Base-by-base conservation (phyloP, 257 asterid genomes). In the Buddleja alternifolia region DNA sequence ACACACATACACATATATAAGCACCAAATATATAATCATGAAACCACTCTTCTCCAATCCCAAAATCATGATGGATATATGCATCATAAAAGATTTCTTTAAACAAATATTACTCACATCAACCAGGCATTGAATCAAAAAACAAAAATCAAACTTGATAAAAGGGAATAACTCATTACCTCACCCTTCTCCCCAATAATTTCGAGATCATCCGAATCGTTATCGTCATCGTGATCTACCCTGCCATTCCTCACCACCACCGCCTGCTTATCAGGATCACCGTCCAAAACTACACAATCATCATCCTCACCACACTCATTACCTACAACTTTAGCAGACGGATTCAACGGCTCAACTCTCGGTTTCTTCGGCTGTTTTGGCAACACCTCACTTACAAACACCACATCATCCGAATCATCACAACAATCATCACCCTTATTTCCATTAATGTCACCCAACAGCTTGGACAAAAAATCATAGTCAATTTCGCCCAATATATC, bases 141-240 rank as follows among this genome's bases (percentile, higher is more conserved):
- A 53, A 4, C 17, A 46, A 47, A 21, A 15, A 29, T 17, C 58
- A 23, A 53, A 55, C 12, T 17, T 16, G 68, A 56, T 44, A 73
- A 59, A 58, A 52, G 5, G 16, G 37, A 42, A 44, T 1, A 20
- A 19, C 53, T 5, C 32, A 64, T 76, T 85, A 93, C 97, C 96
- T 86, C 93, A 9, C 98, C 98, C 90, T 90, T 93, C 75, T 88
- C 95, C 24, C 86, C 65, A 59, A 88, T 81, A 66, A 93, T 77
- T 44, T 79, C 79, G 73, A 90, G 41, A 48, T 90, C 98, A 65
- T 90, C 96, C 11, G 84, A 75, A 76, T 83, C 90, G 52, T 73
- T 80, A 19, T 23, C 75, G 46, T n/a, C 64, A 19, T 0, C 54
- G 46, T 17, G 63, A 23, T 47, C 62, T 17, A 16, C 80, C 67